A percentile compares a stretch with the other conserved stretches of the same genome.
These are phyloP conservation scores for Pholiota adiposa DNA, from an alignment of 1,284 basidiomycete genomes.

Conservation along the genomic window DNA sequence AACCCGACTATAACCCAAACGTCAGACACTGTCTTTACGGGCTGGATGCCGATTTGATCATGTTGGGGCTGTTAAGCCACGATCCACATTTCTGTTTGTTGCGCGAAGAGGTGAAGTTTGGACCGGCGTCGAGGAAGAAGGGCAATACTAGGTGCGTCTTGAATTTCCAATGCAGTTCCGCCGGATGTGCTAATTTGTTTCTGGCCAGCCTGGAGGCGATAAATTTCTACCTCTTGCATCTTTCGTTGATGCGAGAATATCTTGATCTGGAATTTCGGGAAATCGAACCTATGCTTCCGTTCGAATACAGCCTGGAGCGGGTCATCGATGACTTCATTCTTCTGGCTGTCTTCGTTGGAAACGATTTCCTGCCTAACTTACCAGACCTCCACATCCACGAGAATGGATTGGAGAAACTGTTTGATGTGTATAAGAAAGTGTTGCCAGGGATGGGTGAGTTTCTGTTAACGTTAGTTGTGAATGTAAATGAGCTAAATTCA, in stretches of 20 bases:
- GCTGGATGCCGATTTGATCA: constrained; percentile 97
- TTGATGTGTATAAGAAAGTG: constrained; percentile 94
- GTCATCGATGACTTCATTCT: constrained; percentile 99
- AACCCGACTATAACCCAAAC: constrained; percentile 94
- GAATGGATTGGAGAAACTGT: constrained; percentile 91
- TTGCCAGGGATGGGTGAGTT: constrained; percentile 78
- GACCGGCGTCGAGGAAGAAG: constrained; percentile 78
- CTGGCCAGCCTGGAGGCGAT: constrained; percentile 74
- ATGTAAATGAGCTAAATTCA: neutral
- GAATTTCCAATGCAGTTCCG: neutral
- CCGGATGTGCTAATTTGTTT: neutral
- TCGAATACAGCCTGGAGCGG: constrained; percentile 77
- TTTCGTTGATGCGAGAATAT: constrained; percentile 96
- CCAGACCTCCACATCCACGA: constrained; percentile 98
- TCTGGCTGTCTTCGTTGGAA: constrained; percentile 95
- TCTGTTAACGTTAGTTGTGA: neutral
- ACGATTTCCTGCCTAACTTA: constrained; percentile 96
- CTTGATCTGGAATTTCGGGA: constrained; percentile 93
- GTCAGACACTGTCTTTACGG: constrained; percentile 97
- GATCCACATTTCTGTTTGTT: constrained; percentile 99
- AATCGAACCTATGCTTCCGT: constrained; percentile 50
- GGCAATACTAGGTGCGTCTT: constrained; percentile 60
- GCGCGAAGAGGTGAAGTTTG: constrained; percentile 98
- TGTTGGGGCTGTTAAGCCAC: constrained; percentile 96
- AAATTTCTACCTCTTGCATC: constrained; percentile 94